Evolutionary conservation across 768 basidiomycete species (phyloP).

Genomic region (Tubosaeta brunneosetosa): DNA sequence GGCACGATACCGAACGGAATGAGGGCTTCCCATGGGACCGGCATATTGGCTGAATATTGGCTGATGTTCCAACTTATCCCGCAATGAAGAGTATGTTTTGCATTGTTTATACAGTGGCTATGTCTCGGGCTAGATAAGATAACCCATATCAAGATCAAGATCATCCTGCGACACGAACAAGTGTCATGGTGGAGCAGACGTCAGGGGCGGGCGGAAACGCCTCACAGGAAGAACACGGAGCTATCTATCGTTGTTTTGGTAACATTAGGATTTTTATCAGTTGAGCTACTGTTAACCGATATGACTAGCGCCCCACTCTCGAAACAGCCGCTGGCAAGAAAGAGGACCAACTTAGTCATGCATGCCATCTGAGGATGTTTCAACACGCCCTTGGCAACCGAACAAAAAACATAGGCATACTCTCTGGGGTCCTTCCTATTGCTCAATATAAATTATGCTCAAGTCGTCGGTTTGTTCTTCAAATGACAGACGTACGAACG

Average conservation of each 20-base stretch:
- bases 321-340: not conserved
- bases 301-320: not conserved
- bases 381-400: not conserved
- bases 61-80: not conserved
- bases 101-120: constrained; percentile 12
- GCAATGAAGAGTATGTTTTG: constrained; percentile 15
- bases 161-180: too few species aligned
- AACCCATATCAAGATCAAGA: too few species aligned
- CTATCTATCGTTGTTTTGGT: not conserved
- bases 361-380: not conserved
- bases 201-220: not conserved
- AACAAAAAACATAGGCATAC: not conserved
- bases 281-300: too few species aligned
- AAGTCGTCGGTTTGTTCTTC: not conserved
- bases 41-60: constrained; percentile 52
- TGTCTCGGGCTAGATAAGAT: not conserved
- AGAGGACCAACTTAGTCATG: not conserved
- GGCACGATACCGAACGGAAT: constrained; percentile 86
- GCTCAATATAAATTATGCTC: not conserved
- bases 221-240: not conserved
- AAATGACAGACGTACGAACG: constrained; percentile 7
- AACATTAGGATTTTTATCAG: not conserved
- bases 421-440: not conserved
- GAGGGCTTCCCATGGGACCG: constrained; percentile 95
- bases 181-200: too few species aligned